Conservation (phyloP, 2,329 filamentous ascomycete genomes). For the Periconia sp. region DNA sequence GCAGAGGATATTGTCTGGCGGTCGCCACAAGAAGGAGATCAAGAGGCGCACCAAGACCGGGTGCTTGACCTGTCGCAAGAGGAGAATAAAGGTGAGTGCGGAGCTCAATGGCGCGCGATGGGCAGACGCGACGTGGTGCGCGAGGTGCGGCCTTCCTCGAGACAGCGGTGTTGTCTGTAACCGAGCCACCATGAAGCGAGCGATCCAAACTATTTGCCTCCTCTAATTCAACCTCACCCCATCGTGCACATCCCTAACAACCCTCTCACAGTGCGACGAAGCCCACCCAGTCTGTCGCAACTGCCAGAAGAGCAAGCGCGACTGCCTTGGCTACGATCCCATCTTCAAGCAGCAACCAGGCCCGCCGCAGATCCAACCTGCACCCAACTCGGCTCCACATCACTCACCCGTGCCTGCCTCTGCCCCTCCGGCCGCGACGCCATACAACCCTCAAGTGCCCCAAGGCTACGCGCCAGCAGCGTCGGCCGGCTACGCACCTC, state of each 20-base stretch:
- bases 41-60: slow-evolving; percentile 77
- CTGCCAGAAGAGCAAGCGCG: slow-evolving; percentile 86
- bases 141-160: slow-evolving; percentile 24
- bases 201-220: slow-evolving; percentile 37
- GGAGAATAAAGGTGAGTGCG: slow-evolving; percentile 71
- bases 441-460: slow-evolving; percentile 47
- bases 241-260: slow-evolving; percentile 31
- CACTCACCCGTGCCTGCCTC: slow-evolving; percentile 36
- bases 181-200: slow-evolving; percentile 48
- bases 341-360: slow-evolving; percentile 79
- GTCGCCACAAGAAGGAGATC: slow-evolving; percentile 74
- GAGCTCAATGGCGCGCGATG: slow-evolving; percentile 31
- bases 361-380: slow-evolving; percentile 75
- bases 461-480: slow-evolving; percentile 54
- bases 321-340: slow-evolving; percentile 85
- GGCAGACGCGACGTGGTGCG: slow-evolving; percentile 33
- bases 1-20: slow-evolving; percentile 64
- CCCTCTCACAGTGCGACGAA: slow-evolving; percentile 81
- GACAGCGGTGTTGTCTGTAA: slow-evolving; percentile 32
- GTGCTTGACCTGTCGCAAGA: slow-evolving; percentile 64
- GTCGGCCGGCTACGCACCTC: slow-evolving; percentile 47
- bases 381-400: slow-evolving; percentile 58
- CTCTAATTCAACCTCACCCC: slow-evolving; percentile 39
- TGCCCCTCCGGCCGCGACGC: slow-evolving; percentile 38
- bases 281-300: slow-evolving; percentile 90